These are phyloP conservation scores for Ceratocystis destructans DNA, from an alignment of 2,329 filamentous ascomycete species.

Conservation along the genomic window DNA sequence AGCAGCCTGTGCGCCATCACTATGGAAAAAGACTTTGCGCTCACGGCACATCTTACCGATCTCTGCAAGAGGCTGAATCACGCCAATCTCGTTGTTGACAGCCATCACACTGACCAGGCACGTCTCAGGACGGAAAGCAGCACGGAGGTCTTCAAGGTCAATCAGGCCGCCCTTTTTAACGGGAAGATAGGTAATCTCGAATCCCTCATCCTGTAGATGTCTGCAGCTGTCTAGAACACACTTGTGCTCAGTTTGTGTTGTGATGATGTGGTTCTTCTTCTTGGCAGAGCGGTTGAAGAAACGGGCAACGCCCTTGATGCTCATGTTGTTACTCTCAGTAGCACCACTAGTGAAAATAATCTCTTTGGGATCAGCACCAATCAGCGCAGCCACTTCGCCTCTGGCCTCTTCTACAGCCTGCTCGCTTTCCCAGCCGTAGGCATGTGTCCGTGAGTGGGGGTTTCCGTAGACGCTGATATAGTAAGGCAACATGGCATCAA, in stretches of 20 bases:
- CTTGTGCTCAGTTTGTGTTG: constrained; percentile 95
- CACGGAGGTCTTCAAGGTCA: constrained; percentile 69
- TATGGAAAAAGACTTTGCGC: constrained; percentile 96
- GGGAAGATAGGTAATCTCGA: constrained; percentile 90
- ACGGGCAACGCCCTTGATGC: constrained; percentile 90
- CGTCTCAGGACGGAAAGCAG: constrained; percentile 81
- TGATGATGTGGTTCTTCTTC: constrained; percentile 98
- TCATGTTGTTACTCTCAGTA: constrained; percentile 99
- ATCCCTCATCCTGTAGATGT: constrained; percentile 92
- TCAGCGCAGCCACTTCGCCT: constrained; percentile 67
- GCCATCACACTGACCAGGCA: constrained; percentile 93
- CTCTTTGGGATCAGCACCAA: constrained; percentile 91
- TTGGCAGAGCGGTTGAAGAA: constrained; percentile 89
- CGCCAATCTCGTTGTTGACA: constrained; percentile 98
- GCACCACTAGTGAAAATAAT: constrained; percentile 98
- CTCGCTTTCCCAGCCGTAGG: constrained; percentile 97
- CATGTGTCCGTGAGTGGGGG: constrained; percentile 91
- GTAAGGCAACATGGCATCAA: constrained; percentile 93
- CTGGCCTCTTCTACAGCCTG: constrained; percentile 82
- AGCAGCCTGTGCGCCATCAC: constrained; percentile 91
- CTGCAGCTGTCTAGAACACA: constrained; percentile 95
- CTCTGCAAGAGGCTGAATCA: constrained; percentile 90
- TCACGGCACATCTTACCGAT: constrained; percentile 84
- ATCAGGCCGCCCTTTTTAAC: constrained; percentile 79
- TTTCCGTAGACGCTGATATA: constrained; percentile 92